Percentiles rank a stretch among this genome's conserved stretches.
phyloP scores from a whole-genome alignment of 2,329 filamentous ascomycete genomes.

The Botrytis galanthina region DNA sequence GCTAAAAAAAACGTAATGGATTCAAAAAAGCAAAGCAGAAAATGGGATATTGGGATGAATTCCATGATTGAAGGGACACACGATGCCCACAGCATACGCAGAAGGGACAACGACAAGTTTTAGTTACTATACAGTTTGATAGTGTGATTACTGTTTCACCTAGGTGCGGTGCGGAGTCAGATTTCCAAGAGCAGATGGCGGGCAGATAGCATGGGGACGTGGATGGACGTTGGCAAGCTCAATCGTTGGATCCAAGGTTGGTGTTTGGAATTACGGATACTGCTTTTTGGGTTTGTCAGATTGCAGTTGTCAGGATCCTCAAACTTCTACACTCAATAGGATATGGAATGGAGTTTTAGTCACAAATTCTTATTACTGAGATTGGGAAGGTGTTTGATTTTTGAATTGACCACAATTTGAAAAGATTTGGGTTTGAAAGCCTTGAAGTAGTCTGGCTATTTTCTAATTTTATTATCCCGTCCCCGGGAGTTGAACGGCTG shows the following conservation, averaged over 20 bases:
- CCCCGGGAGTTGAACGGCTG: too few relatives aligned
- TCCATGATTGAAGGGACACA: too few relatives aligned
- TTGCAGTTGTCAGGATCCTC: neutral
- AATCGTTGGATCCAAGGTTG: neutral
- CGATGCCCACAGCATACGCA: too few relatives aligned
- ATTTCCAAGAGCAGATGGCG: rapidly evolving
- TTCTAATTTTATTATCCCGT: too few relatives aligned
- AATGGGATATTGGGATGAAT: too few relatives aligned
- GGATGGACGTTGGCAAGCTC: neutral
- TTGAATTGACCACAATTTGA: rapidly evolving
- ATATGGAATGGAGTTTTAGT: neutral
- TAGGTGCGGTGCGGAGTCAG: neutral
- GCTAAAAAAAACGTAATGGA: too few relatives aligned
- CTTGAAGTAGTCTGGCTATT: neutral
- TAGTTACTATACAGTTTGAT: neutral
- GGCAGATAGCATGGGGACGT: neutral
- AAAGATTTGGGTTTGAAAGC: neutral
- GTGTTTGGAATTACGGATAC: neutral
- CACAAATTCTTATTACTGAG: rapidly evolving
- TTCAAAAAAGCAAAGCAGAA: too few relatives aligned
- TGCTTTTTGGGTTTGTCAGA: neutral
- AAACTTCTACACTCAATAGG: rapidly evolving
- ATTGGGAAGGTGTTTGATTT: neutral
- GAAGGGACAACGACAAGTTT: too few relatives aligned
- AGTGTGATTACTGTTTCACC: neutral